phyloP scores from a whole-genome alignment of 2,329 filamentous ascomycete species.

The Ceratocystis harringtonii region DNA sequence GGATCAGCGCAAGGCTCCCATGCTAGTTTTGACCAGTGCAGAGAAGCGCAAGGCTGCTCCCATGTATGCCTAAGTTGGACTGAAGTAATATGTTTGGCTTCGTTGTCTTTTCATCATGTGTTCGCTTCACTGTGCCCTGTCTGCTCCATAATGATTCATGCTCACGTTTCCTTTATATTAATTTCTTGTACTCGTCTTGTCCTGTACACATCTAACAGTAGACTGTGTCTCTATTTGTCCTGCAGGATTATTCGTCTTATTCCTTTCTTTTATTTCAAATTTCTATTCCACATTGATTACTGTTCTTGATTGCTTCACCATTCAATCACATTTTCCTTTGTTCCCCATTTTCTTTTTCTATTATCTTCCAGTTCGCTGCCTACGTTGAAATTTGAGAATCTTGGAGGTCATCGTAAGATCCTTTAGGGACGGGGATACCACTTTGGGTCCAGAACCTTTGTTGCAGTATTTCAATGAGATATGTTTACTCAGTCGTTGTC shows the following conservation, averaged over 20 bases:
- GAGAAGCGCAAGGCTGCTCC: slow-evolving; percentile 63
- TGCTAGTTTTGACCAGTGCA: slow-evolving; percentile 73
- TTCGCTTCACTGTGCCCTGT: neutral
- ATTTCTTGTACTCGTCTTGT: slow-evolving; percentile 10
- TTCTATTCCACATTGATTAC: slow-evolving; percentile 7
- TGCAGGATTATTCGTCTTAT: neutral
- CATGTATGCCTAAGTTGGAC: slow-evolving; percentile 1
- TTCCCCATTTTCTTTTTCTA: too few species aligned
- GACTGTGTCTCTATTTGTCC: slow-evolving; percentile 16
- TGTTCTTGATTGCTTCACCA: neutral
- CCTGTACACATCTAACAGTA: slow-evolving; percentile 14
- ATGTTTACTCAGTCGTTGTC: neutral
- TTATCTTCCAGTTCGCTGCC: neutral
- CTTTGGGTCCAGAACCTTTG: neutral
- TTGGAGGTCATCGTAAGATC: neutral
- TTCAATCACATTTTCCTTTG: too few species aligned
- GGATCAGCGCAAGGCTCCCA: slow-evolving; percentile 64
- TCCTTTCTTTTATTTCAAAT: neutral
- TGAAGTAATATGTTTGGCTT: neutral
- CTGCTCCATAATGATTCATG: slow-evolving; percentile 16
- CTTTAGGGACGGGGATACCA: neutral
- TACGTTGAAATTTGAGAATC: neutral
- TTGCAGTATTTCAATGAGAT: neutral
- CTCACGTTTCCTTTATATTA: slow-evolving; percentile 17
- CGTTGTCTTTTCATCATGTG: slow-evolving; percentile 5